A percentile compares a stretch with the other conserved stretches of the same genome.
These are phyloP conservation scores for Chrysopogon serrulatus DNA, from an alignment of 176 grass and related monocot genomes.

Conservation along the genomic window DNA sequence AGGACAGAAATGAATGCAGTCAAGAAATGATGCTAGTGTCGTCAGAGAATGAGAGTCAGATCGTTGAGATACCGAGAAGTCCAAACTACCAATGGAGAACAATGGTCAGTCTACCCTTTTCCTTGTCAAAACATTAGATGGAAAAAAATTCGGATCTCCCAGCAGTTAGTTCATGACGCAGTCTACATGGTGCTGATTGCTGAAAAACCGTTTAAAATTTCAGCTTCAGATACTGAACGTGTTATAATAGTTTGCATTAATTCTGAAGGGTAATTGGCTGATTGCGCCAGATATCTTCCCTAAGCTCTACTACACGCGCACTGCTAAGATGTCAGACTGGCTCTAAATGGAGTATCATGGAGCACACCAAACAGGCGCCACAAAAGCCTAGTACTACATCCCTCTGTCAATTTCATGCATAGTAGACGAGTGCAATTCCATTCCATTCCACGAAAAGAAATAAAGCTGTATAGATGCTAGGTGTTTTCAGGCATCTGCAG, in stretches of 20 bases:
- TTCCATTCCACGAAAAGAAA: neutral
- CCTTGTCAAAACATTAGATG: neutral
- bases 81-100: neutral
- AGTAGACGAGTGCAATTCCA: neutral
- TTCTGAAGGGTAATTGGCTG: neutral
- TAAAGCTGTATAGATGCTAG: constrained; percentile 18
- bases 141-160: neutral
- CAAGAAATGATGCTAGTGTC: constrained; percentile 1
- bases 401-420: neutral
- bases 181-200: too few species aligned
- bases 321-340: neutral
- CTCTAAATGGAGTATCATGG: constrained; percentile 8
- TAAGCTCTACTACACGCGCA: neutral
- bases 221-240: neutral
- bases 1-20: neutral
- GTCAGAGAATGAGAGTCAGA: neutral
- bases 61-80: neutral
- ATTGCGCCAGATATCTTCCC: neutral
- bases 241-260: neutral
- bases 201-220: neutral
- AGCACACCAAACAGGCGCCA: neutral
- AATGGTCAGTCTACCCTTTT: too few species aligned
- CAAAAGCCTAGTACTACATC: neutral
- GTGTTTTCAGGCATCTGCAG: neutral
- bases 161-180: neutral